Evolutionary conservation across 768 basidiomycete genomes (phyloP).

Genomic region (Lentinula sp.): DNA sequence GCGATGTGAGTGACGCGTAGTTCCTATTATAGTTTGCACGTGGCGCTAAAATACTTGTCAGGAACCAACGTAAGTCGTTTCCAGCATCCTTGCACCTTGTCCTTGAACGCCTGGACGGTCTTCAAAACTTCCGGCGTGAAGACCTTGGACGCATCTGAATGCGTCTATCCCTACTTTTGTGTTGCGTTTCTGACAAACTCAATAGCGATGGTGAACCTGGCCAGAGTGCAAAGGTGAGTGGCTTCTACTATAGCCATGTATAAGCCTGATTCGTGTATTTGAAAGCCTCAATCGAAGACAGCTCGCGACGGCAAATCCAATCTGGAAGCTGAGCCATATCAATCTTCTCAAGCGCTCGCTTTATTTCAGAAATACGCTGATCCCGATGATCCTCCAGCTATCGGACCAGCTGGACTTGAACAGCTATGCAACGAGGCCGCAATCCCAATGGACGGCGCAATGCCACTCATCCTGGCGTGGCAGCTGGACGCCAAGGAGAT

Average conservation of each 20-base stretch:
- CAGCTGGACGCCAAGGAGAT: constrained; percentile 65
- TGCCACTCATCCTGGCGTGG: constrained; percentile 74
- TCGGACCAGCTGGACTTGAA: constrained; percentile 72
- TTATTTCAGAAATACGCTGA: constrained; percentile 63
- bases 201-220: constrained; percentile 44
- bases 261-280: constrained; percentile 9
- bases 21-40: neutral
- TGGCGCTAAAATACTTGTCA: constrained; percentile 1
- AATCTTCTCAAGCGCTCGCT: constrained; percentile 37
- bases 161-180: constrained; percentile 55
- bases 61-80: constrained; percentile 6
- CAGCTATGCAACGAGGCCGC: constrained; percentile 61
- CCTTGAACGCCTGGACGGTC: neutral
- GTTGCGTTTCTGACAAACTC: constrained; percentile 53
- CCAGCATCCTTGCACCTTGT: neutral
- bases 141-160: constrained; percentile 42
- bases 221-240: constrained; percentile 17
- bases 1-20: constrained; percentile 4
- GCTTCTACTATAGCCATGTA: constrained; percentile 17
- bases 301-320: constrained; percentile 12
- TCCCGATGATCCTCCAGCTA: constrained; percentile 45
- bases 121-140: constrained; percentile 1
- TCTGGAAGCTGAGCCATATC: constrained; percentile 38
- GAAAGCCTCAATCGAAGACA: neutral
- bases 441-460: constrained; percentile 68